Percentiles rank a stretch among this genome's conserved stretches.
These are phyloP conservation scores for Boeremia lycopersici DNA, from an alignment of 2,329 filamentous ascomycete species.

Conservation along the genomic window DNA sequence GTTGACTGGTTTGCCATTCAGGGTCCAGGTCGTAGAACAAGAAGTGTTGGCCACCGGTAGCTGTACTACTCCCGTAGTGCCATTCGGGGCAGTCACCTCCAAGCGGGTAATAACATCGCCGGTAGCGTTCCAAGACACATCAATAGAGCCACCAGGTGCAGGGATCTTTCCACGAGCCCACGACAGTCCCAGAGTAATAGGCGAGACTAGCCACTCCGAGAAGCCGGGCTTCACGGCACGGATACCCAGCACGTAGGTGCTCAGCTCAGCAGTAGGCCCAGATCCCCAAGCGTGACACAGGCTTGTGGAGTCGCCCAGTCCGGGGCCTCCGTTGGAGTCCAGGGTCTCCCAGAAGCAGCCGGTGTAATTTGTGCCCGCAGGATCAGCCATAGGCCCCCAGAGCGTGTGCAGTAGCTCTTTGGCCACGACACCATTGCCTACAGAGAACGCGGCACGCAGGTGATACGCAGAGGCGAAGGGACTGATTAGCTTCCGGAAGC, in stretches of 20 bases:
- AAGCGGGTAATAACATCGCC: neutral
- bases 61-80: neutral
- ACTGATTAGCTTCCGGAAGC: constrained; percentile 30
- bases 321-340: constrained; percentile 27
- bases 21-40: too few relatives aligned
- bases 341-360: constrained; percentile 43
- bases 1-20: too few relatives aligned
- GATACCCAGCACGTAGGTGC: constrained; percentile 35
- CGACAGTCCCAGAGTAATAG: constrained; percentile 12
- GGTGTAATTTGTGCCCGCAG: constrained; percentile 32
- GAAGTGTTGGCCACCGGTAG: too few relatives aligned
- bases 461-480: constrained; percentile 41
- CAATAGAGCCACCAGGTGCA: constrained; percentile 7
- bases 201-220: constrained; percentile 9
- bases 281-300: constrained; percentile 46
- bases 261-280: constrained; percentile 44
- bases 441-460: constrained; percentile 35
- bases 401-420: constrained; percentile 9
- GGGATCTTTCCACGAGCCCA: constrained; percentile 15
- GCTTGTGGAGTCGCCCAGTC: constrained; percentile 34
- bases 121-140: constrained; percentile 17
- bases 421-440: neutral
- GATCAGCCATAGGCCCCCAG: constrained; percentile 35
- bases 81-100: neutral
- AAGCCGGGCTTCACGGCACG: constrained; percentile 11